These are phyloP conservation scores for Xylaria sp. DNA, from an alignment of 2,329 filamentous ascomycete genomes.

Conservation along the genomic window DNA sequence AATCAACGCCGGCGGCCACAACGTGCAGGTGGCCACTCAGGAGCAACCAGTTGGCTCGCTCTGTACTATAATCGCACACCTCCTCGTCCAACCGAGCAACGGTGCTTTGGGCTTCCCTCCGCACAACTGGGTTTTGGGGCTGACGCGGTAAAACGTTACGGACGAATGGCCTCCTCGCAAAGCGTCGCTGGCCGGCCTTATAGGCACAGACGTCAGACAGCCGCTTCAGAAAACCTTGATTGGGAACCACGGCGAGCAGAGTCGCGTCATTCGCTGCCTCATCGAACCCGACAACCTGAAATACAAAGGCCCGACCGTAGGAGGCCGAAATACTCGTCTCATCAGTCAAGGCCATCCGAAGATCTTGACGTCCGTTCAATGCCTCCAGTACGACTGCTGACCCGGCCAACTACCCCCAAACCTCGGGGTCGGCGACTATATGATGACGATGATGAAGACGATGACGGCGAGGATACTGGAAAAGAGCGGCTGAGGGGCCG, in stretches of 20 bases:
- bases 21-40: slow-evolving; percentile 50
- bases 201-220: slow-evolving; percentile 46
- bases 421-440: slow-evolving; percentile 42
- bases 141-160: slow-evolving; percentile 41
- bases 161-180: slow-evolving; percentile 50
- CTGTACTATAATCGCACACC: slow-evolving; percentile 46
- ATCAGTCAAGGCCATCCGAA: slow-evolving; percentile 46
- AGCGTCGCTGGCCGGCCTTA: slow-evolving; percentile 47
- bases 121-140: slow-evolving; percentile 46
- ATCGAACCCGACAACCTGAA: slow-evolving; percentile 50
- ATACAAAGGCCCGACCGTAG: slow-evolving; percentile 51
- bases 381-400: slow-evolving; percentile 47
- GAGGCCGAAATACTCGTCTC: slow-evolving; percentile 43
- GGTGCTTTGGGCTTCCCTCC: slow-evolving; percentile 43
- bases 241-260: slow-evolving; percentile 48
- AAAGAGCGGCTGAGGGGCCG: slow-evolving; percentile 45
- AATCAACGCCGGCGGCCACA: slow-evolving; percentile 47
- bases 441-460: slow-evolving; percentile 42
- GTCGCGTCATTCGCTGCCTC: slow-evolving; percentile 51
- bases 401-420: slow-evolving; percentile 43
- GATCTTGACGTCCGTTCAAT: slow-evolving; percentile 45
- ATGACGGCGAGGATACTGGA: slow-evolving; percentile 40
- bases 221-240: slow-evolving; percentile 48
- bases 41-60: slow-evolving; percentile 50
- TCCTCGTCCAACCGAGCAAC: slow-evolving; percentile 45